phyloP scores from a whole-genome alignment of 805 yeast species.

The Candida broadrunensis region DNA sequence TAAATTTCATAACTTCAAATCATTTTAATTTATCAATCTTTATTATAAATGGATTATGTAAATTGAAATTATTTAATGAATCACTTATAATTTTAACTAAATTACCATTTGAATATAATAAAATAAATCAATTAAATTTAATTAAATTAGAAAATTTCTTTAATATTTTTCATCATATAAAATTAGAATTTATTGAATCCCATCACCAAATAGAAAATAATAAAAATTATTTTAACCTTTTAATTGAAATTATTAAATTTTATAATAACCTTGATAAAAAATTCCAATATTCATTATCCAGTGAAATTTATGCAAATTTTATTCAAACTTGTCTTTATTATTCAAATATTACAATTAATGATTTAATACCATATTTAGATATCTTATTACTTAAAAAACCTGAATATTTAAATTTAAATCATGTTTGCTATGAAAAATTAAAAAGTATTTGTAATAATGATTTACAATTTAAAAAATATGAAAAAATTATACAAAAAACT shows the following conservation, averaged over 20 bases:
- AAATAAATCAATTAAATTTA: constrained; percentile 6
- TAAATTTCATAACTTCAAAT: constrained; percentile 14
- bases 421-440: constrained; percentile 1
- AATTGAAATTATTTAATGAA: constrained; percentile 18
- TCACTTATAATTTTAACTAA: constrained; percentile 23
- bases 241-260: no score
- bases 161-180: constrained; percentile 6
- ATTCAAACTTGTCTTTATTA: not conserved
- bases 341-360: not conserved
- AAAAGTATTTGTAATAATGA: no score
- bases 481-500: no score
- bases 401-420: not conserved
- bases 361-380: not conserved
- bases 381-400: no score
- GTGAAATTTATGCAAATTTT: not conserved
- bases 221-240: no score
- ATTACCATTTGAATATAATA: constrained; percentile 10
- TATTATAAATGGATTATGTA: constrained; percentile 23
- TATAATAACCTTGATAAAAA: no score
- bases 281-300: no score
- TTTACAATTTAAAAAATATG: no score
- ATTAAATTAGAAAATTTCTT: constrained; percentile 12
- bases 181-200: not conserved
- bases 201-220: no score
- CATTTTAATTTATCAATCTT: constrained; percentile 26